phyloP scores from a whole-genome alignment of 345 rosid species.

The Gynandropsis gynandra region DNA sequence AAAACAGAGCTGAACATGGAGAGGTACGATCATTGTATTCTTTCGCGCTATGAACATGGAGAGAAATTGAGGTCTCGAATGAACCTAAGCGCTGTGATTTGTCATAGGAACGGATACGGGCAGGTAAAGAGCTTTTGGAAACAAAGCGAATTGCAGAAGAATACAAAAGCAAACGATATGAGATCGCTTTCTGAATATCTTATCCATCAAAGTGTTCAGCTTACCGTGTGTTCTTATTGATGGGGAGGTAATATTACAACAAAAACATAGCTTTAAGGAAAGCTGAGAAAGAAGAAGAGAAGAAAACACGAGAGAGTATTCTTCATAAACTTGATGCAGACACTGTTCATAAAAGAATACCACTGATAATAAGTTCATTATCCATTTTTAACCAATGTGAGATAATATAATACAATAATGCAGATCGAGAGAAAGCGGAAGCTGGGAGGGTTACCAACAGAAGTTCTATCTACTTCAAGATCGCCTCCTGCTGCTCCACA shows the following conservation, averaged over 20 bases:
- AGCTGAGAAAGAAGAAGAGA: slow-evolving; percentile 60
- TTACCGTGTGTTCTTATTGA: no score
- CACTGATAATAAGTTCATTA: no score
- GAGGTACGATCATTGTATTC: no score
- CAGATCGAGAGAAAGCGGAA: slow-evolving; percentile 54
- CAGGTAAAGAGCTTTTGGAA: slow-evolving; percentile 54
- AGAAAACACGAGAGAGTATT: slow-evolving; percentile 56
- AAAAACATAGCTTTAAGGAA: slow-evolving; percentile 47
- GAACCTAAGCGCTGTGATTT: not conserved
- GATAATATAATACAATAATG: no score
- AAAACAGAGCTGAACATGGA: slow-evolving; percentile 36
- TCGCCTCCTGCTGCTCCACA: slow-evolving; percentile 17
- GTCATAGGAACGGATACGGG: slow-evolving; percentile 64
- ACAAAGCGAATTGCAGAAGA: slow-evolving; percentile 56
- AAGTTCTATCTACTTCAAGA: slow-evolving; percentile 19
- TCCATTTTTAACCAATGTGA: no score
- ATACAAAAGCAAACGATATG: slow-evolving; percentile 65
- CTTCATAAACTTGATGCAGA: slow-evolving; percentile 56
- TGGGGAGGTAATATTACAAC: no score
- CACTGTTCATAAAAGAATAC: slow-evolving; percentile 39
- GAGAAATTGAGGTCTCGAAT: no score
- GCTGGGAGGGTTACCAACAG: slow-evolving; percentile 44
- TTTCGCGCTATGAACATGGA: no score
- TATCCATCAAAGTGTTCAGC: slow-evolving; percentile 10
- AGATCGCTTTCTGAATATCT: not conserved